Evolutionary conservation across 2,329 filamentous ascomycete genomes (phyloP), one percentile per base, ranked within the genome.

Genomic region (Monosporascus cannonballus): DNA sequence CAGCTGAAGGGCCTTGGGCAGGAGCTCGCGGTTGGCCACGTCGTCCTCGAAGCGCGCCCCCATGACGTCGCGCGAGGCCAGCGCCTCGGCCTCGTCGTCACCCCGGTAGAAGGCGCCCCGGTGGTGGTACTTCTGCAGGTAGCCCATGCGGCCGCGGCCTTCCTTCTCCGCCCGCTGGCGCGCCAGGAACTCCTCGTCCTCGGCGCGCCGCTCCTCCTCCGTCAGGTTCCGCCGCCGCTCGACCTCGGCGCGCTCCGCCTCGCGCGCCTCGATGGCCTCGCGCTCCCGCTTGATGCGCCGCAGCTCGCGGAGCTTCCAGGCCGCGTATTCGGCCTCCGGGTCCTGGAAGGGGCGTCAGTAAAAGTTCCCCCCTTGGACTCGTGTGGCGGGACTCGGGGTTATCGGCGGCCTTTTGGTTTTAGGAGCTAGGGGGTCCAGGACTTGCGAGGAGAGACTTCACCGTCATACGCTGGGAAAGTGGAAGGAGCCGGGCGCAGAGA

Each of bases 101-200:
- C 92, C 90, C 60, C 87, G 88, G 76, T 90, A 97, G 75, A 97
- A 99, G 17, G 94, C 94, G 48, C 94, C 94, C 73, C 92, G 93
- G 77, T 99, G 94, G 71, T 90, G 92, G 74, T 97, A 99, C 67
- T 92, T 91, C 67, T 96, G 92, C 88, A 97, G 90, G 69, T 85
- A 96, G 2, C 81, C 81, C 78, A 94, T 90, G 71, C 93, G 87
- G 50, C 90, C 90, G 55, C 87, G 86, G 49, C 77, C 71, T 56
- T 88, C 84, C 62, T 89, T 89, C 57, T 96, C 91, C 56, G 88
- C 87, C 61, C 87, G 84, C 71, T 97, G 93, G 59, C 79, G 77
- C 1, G 85, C 85, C 18, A 97, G 74, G 69, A 84, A 89, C 49
- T 80, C 88, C 44, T 85, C 81, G 69, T 99, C 94, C 69, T 99